Evolutionary conservation across 139 green algal genomes (phyloP), one percentile per base, ranked within the genome.

Genomic region (Ulvella scutata): DNA sequence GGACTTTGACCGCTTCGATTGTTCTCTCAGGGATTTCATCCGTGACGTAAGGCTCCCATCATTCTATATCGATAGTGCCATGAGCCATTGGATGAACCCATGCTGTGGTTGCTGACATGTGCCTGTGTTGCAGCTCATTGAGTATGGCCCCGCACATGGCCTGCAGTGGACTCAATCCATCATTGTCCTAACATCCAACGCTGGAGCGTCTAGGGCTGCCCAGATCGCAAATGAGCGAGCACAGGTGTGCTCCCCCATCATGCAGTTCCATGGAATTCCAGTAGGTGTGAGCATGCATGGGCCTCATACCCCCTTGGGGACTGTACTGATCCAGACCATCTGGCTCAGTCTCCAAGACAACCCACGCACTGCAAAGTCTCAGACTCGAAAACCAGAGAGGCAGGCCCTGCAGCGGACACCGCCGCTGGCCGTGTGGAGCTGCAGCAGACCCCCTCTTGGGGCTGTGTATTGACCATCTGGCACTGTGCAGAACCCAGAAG

Each of bases 1-100:
- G 51, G 51, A 67, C 51, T 67, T 67, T 67, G 51, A 67, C 51
- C 51, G 51, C 51, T 67, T 67, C 1, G 51, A 67, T 29, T 67
- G 51, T 23, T n/a, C 51, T 10, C 51, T 67, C 13, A 0, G 51
- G 13, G 51, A 67, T 26, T 67, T 67, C 33, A 26, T 67, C 33
- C 51, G 51, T 23, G 51, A 67, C 17, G 51, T 67, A 29, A n/a
- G 51, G n/a, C 20, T 59, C 40, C 40, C 13, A 13, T 17, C 40
- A 59, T 59, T 17, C 17, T 59, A 13, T n/a, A n/a, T n/a, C n/a
- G n/a, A n/a, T n/a, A n/a, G n/a, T n/a, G n/a, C n/a, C n/a, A n/a
- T n/a, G n/a, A n/a, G n/a, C n/a, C n/a, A n/a, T n/a, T n/a, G n/a
- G n/a, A n/a, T n/a, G n/a, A n/a, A n/a, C n/a, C n/a, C n/a, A n/a